Evolutionary conservation across 257 asterid species (phyloP), one percentile per base, ranked within the genome.

Genomic region (Ehretia macrophylla): DNA sequence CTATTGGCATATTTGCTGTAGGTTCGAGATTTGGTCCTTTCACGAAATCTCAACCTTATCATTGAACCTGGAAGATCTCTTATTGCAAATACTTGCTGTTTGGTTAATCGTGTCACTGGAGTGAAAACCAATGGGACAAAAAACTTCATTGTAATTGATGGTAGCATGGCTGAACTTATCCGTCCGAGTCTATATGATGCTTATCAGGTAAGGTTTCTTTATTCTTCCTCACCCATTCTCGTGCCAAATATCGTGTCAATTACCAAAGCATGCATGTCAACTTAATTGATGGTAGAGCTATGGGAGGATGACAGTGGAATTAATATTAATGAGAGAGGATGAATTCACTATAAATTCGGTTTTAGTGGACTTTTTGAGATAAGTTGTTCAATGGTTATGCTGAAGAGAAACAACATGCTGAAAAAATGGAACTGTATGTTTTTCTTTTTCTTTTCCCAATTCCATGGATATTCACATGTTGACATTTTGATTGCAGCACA

Each of bases 81-180:
- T 18, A 86, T 92, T 76, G 98, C 97, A 18, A 92, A 92, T 77
- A 88, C 98, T 48, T 88, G 97, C 73, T 92, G 98, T 81, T 79
- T 92, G 17, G 89, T 88, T 53, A 92, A 88, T 51, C 92, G 86
- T 51, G 95, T 92, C 18, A 92, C 95, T 45, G 98, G 98, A 63
- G 97, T 92, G 32, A 92, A 92, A 72, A 88, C 97, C 48, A 92
- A 92, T 12, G 98, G 98, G 37, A 84, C 93, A 0, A 92, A 92
- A 64, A 86, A 88, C 48, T 92, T 88, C 66, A 62, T 92, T 14
- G 98, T 92, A 71, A 78, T 92, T 63, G 98, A 92, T 78, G 98
- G 98, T 46, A 92, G 98, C 74, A 92, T 92, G 98, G 79, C 98
- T 0, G 98, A 88, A 80, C 97, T 88, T 58, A 92, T 92, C 65